Percentiles rank a stretch among this genome's conserved stretches.
phyloP scores from a whole-genome alignment of 495 filamentous ascomycete genomes.

The Lophium mytilinum region DNA sequence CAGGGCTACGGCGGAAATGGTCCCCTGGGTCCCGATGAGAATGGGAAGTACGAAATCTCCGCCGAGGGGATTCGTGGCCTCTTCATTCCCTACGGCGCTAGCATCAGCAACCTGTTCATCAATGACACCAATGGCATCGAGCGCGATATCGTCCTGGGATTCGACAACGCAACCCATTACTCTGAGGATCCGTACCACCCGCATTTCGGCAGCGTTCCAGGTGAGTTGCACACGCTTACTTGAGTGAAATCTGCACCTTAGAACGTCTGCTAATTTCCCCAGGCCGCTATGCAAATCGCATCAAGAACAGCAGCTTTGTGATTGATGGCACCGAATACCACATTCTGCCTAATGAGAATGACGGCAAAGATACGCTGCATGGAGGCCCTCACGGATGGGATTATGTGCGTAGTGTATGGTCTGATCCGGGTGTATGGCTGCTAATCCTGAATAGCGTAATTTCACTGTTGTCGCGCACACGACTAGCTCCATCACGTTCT shows the following conservation, averaged over 20 bases:
- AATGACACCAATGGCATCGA: conserved; percentile 56
- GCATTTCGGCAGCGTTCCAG: conserved; percentile 60
- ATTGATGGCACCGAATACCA: conserved; percentile 60
- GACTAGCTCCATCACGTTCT: conserved; percentile 66
- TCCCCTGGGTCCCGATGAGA: conserved; percentile 12
- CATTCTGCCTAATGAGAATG: conserved; percentile 63
- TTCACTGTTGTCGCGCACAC: conserved; percentile 67
- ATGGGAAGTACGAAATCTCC: conserved; percentile 61
- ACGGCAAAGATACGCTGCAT: conserved; percentile 64
- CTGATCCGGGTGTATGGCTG: background rate
- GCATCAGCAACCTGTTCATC: conserved; percentile 64
- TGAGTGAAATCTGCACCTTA: background rate
- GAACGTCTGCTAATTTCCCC: conserved; percentile 17
- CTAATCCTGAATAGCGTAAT: conserved; percentile 46
- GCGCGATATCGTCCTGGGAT: conserved; percentile 66
- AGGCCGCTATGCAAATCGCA: conserved; percentile 78
- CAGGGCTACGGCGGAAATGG: background rate
- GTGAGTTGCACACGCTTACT: conserved; percentile 1
- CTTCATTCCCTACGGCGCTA: conserved; percentile 74
- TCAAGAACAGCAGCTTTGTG: conserved; percentile 74
- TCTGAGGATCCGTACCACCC: conserved; percentile 58
- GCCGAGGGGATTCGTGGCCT: conserved; percentile 62
- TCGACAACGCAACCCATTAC: conserved; percentile 70
- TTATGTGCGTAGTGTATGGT: conserved; percentile 18
- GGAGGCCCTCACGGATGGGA: conserved; percentile 79